Evolutionary conservation across 164 flowering plant species (phyloP), one percentile per base, ranked within the genome.

Genomic region (Hamamelis virginiana): DNA sequence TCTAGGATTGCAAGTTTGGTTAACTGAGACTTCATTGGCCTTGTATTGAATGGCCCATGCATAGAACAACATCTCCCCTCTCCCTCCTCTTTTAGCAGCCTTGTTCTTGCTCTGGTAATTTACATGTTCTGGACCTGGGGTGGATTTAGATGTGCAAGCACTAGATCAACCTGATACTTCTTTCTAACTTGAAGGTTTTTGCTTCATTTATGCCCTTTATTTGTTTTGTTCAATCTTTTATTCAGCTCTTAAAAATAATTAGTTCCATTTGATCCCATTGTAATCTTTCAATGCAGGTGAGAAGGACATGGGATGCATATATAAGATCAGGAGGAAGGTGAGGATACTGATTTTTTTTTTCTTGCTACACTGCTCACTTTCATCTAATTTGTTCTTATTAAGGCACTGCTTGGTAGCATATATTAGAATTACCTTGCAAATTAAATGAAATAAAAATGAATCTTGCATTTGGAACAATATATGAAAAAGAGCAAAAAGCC

Each of bases 281-380:
- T 6, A 33, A 9, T 64, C 38, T 21, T 51, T 65, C 12, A 16
- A 14, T 86, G 85, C 87, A 95, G 99, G 97, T 92, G 43, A 73
- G 99, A 79, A 86, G 95, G 81, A 76, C 81, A 23, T 95, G 99
- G 99, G 99, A 95, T 91, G 91, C 92, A 47, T 95, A 87, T 75
- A 75, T 90, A 74, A 83, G 96, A 80, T 92, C 92, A 9, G 97
- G 97, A 62, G 99, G 98, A 84, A 92, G 98, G 99, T 90, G 66
- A 74, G 74, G 26, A 48, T n/a, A n/a, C n/a, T n/a, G n/a, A n/a
- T 61, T 48, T 18, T 50, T 51, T 27, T 25, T 26, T 19, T 44
- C 38, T 56, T 11, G 47, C 6, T 19, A 18, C 18, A 33, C 21
- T 46, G 15, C 52, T 1, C 45, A 27, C 8, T 10, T 46, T 60